Percentiles rank a stretch among this genome's conserved stretches.
Conservation (phyloP, 1,284 basidiomycete genomes). For the Veloporphyrellus conicus region DNA sequence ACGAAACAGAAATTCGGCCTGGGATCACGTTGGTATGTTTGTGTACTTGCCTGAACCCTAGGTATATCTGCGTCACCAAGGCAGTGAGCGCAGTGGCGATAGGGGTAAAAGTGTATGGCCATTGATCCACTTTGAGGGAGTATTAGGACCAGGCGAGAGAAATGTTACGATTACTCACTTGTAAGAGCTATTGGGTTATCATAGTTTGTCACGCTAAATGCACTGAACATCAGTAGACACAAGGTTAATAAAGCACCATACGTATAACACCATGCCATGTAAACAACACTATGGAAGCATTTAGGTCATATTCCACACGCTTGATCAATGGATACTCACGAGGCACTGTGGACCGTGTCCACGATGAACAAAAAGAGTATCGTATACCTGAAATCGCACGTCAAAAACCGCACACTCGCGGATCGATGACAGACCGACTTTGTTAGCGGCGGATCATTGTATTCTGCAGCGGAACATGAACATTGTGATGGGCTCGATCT, state of each 20-base stretch:
- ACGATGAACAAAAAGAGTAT: constrained; percentile 41
- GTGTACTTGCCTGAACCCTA: constrained; percentile 12
- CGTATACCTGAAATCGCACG: constrained; percentile 29
- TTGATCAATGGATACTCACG: constrained; percentile 9
- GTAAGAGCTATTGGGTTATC: constrained; percentile 12
- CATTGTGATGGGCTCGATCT: background rate
- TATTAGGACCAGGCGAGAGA: background rate
- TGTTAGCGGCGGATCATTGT: constrained; percentile 37
- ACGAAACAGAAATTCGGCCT: constrained; percentile 6
- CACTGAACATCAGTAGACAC: background rate
- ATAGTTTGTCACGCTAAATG: constrained; percentile 14
- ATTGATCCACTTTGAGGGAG: constrained; percentile 5
- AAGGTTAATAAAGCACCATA: background rate
- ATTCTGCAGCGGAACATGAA: constrained; percentile 30
- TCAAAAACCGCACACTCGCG: background rate
- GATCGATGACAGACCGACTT: constrained; percentile 4
- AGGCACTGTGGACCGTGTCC: constrained; percentile 43
- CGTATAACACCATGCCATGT: constrained; percentile 19
- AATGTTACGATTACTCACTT: constrained; percentile 2
- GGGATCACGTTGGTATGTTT: too few relatives aligned
- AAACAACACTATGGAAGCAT: constrained; percentile 10
- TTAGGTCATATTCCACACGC: background rate
- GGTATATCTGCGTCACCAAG: constrained; percentile 37
- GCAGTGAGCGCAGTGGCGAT: constrained; percentile 41
- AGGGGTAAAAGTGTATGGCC: constrained; percentile 46